These are phyloP conservation scores for Tylopilus cervinicoccineus DNA, from an alignment of 768 basidiomycete genomes.

Conservation along the genomic window DNA sequence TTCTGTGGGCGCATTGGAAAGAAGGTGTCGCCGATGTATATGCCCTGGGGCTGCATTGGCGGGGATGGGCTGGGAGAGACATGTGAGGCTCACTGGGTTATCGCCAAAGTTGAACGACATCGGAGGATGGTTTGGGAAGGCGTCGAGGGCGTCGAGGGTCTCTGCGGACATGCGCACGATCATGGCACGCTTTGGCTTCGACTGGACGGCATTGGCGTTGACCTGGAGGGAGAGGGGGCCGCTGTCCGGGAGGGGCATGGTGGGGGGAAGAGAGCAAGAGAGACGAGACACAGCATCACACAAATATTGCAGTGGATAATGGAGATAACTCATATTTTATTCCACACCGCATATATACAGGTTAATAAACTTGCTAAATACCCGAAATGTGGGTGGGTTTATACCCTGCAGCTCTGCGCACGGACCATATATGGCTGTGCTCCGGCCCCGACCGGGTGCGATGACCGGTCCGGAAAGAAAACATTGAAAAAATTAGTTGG, in stretches of 20 bases:
- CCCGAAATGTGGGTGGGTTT: no score
- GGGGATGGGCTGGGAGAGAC: not conserved
- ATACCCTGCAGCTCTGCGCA: constrained; percentile 5
- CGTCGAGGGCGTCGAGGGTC: constrained; percentile 63
- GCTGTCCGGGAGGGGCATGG: constrained; percentile 65
- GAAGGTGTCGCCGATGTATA: constrained; percentile 61
- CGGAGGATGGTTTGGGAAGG: constrained; percentile 38
- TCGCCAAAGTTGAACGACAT: constrained; percentile 63
- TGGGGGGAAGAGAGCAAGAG: not conserved
- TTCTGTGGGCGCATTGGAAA: constrained; percentile 53
- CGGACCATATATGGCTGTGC: constrained; percentile 19
- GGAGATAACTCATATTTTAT: no score
- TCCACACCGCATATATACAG: no score
- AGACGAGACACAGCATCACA: not conserved
- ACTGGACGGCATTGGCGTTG: constrained; percentile 47
- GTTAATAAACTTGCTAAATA: no score
- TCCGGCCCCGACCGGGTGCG: not conserved
- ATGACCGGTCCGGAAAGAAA: not conserved
- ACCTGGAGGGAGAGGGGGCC: constrained; percentile 56
- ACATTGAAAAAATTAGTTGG: not conserved
- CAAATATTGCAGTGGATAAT: no score
- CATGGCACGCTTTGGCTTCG: constrained; percentile 70
- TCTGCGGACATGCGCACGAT: constrained; percentile 72
- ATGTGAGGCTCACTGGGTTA: constrained; percentile 44
- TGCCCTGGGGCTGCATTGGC: constrained; percentile 40